Evolutionary conservation across 2,329 filamentous ascomycete genomes (phyloP).

Genomic region (Aspergillus costaricaensis): DNA sequence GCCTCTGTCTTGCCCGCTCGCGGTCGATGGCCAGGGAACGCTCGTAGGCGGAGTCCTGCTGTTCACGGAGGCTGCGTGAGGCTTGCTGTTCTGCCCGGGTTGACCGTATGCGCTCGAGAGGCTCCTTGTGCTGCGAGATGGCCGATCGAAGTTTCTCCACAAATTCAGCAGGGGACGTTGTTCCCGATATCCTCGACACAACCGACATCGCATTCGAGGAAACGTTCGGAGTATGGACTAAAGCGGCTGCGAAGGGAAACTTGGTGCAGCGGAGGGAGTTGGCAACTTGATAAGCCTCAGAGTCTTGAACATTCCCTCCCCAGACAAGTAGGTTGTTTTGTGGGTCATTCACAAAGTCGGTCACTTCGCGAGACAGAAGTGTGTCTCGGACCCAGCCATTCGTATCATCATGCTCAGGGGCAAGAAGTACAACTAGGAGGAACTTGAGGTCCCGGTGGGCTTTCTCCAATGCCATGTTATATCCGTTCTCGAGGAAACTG

Average conservation of each 20-base stretch:
- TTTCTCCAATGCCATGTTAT: slow-evolving; percentile 85
- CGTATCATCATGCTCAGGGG: slow-evolving; percentile 93
- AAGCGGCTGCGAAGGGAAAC: slow-evolving; percentile 83
- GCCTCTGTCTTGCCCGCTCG: slow-evolving; percentile 74
- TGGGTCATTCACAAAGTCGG: slow-evolving; percentile 71
- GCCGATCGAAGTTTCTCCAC: slow-evolving; percentile 72
- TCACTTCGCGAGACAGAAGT: slow-evolving; percentile 72
- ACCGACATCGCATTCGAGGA: slow-evolving; percentile 88
- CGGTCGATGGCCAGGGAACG: slow-evolving; percentile 84
- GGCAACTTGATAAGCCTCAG: slow-evolving; percentile 93
- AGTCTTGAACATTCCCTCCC: slow-evolving; percentile 90
- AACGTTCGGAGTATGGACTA: slow-evolving; percentile 84
- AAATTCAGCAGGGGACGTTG: slow-evolving; percentile 69
- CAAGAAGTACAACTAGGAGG: slow-evolving; percentile 81
- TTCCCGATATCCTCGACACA: slow-evolving; percentile 74
- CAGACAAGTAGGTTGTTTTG: slow-evolving; percentile 81
- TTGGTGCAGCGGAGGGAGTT: slow-evolving; percentile 84
- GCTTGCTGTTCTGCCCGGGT: slow-evolving; percentile 78
- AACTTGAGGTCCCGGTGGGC: slow-evolving; percentile 92
- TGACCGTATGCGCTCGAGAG: slow-evolving; percentile 72
- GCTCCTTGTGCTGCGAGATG: slow-evolving; percentile 73
- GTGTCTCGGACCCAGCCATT: slow-evolving; percentile 78
- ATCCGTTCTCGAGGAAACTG: slow-evolving; percentile 82
- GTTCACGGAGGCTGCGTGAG: slow-evolving; percentile 74
- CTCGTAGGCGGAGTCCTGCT: slow-evolving; percentile 94